Evolutionary conservation across 2,329 filamentous ascomycete species (phyloP).

Genomic region (Colletotrichum musae): DNA sequence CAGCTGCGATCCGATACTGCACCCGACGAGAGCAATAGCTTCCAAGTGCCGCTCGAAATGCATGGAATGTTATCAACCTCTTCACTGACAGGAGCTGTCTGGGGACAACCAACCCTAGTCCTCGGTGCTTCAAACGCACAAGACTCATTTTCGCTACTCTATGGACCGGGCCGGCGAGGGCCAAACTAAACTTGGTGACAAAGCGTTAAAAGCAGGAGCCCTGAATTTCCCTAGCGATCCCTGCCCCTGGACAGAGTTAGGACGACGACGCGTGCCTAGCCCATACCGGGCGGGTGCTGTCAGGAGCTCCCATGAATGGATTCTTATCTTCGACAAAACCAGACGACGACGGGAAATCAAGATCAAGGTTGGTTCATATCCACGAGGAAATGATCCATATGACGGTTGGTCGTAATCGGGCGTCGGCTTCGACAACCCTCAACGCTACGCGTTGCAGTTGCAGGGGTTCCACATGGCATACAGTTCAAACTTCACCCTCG

Average conservation of each 20-base stretch:
- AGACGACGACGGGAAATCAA: not conserved
- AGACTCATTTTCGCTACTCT: slow-evolving; percentile 17
- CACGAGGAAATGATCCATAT: not conserved
- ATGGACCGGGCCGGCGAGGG: slow-evolving; percentile 37
- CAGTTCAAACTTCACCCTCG: slow-evolving; percentile 4
- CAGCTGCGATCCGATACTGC: not conserved
- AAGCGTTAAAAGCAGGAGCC: slow-evolving; percentile 39
- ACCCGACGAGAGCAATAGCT: not conserved
- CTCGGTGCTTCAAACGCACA: slow-evolving; percentile 1
- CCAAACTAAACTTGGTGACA: slow-evolving; percentile 22
- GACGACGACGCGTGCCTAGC: slow-evolving; percentile 24
- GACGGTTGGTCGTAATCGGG: not conserved
- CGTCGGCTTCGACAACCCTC: slow-evolving; percentile 9
- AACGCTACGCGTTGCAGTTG: slow-evolving; percentile 5
- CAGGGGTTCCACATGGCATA: slow-evolving; percentile 25
- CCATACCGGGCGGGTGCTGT: not conserved
- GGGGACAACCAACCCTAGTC: not conserved
- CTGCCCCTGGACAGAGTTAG: slow-evolving; percentile 26
- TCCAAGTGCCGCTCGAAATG: not conserved
- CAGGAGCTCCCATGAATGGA: not conserved
- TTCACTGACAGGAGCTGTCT: slow-evolving; percentile 12
- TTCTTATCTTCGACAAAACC: not conserved
- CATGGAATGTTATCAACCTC: not conserved
- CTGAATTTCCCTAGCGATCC: slow-evolving; percentile 33
- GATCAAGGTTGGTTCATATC: not conserved